Evolutionary conservation across 805 yeast genomes (phyloP), one percentile per base, ranked within the genome.

Genomic region (Jamesozyma piceae): DNA sequence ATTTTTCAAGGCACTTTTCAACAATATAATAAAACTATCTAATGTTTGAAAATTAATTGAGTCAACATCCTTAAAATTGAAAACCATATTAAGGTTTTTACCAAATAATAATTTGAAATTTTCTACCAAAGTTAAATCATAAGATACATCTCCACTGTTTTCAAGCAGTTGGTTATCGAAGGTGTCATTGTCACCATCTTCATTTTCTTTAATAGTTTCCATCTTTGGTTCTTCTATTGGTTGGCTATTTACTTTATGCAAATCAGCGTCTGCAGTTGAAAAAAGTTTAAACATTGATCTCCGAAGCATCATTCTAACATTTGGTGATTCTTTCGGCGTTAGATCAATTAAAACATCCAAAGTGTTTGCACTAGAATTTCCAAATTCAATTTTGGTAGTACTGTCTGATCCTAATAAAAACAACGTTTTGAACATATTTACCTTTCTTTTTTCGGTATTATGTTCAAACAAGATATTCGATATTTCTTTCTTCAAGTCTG

Each of bases 331-430:
- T 37, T 61, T 66, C 11, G 72, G 62, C 15, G 62, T 60, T 10
- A 69, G 48, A 35, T 66, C 64, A 18, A 62, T 54, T 10, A 64
- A 48, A 4, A 57, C 57, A 43, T 54, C 60, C 36, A 48, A 47
- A 11, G 27, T 41, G 3, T 46, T 38, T 13, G 48, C 5, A 27
- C 49, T 49, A n/a, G 40, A 41, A 9, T 55, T 50, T 9, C 66
- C 55, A 29, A 64, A 43, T 26, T 67, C 62, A 20, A 68, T 56
- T 41, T 64, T 68, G 24, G 69, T 67, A 2, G 72, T 57, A 19
- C 68, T 60, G 45, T 70, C 71, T 3, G 74, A 62, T 2, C 74
- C 75, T 34, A 72, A 51, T 40, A 72, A 48, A 39, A 72, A 54
- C 10, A 66, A 64, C 5, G 71, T 60, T 21, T 57, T 63, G 35